A percentile compares a stretch with the other conserved stretches of the same genome.
Conservation (phyloP, 768 basidiomycete species). For the Pleurotus citrinopileatus region DNA sequence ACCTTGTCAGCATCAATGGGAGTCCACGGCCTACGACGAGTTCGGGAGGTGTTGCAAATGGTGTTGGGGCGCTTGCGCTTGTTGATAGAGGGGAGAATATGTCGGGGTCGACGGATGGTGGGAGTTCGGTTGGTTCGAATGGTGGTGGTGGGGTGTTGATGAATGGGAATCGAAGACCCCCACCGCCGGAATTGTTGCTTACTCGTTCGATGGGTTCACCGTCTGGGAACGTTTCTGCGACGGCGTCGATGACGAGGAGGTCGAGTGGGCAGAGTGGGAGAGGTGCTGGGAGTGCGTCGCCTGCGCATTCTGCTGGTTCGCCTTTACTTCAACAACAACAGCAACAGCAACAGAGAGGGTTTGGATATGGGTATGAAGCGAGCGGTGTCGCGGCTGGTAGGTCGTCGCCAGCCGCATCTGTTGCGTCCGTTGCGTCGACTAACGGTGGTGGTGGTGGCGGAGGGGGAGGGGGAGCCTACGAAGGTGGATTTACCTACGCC, state of each 20-base stretch:
- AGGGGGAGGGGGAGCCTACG: no score
- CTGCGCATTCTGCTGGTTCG: background rate
- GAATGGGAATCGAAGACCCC: background rate
- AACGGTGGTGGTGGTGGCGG: no score
- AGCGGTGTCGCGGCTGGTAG: background rate
- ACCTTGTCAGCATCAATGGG: background rate
- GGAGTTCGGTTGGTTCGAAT: background rate
- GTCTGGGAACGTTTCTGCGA: background rate
- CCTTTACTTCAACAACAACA: background rate
- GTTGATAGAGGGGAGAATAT: background rate
- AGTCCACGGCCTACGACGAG: background rate
- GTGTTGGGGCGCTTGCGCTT: background rate
- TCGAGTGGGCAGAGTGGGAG: background rate
- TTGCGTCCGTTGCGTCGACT: background rate
- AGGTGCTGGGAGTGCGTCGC: background rate
- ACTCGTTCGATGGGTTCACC: background rate
- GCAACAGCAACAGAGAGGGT: background rate
- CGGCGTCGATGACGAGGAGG: background rate
- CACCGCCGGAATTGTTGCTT: constrained; percentile 1
- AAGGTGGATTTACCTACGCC: no score
- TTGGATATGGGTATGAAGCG: background rate
- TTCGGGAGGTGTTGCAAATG: background rate
- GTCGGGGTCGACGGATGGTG: background rate
- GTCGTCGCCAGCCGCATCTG: background rate
- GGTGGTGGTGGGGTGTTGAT: constrained; percentile 32